Evolutionary conservation across 208 protist species (phyloP).

Genomic region (Acanthamoeba polyphaga): DNA sequence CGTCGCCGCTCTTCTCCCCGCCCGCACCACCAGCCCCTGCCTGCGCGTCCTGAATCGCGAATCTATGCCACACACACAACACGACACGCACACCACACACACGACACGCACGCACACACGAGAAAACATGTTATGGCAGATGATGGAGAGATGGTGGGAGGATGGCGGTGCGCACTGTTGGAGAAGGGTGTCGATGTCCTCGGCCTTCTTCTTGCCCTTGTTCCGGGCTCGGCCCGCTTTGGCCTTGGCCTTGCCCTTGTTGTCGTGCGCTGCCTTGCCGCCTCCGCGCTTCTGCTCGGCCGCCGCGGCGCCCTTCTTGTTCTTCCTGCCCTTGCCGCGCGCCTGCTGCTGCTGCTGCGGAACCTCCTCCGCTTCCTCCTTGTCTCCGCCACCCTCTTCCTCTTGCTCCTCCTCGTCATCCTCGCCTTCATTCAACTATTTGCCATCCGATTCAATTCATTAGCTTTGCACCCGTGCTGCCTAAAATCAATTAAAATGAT

Average conservation of each 20-base stretch:
- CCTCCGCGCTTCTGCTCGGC: neutral
- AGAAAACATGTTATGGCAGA: neutral
- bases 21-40: too few species aligned
- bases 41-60: neutral
- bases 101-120: neutral
- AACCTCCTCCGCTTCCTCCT: neutral
- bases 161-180: neutral
- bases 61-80: neutral
- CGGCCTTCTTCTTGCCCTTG: conserved; percentile 39
- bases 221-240: neutral
- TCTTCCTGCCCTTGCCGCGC: neutral
- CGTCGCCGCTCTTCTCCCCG: neutral
- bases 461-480: neutral
- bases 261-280: neutral
- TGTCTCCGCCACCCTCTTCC: neutral
- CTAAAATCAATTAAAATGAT: neutral
- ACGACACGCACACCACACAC: too few species aligned
- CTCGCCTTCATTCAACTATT: neutral
- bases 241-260: conserved; percentile 14
- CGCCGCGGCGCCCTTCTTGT: neutral
- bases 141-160: neutral
- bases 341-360: too few species aligned
- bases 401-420: neutral
- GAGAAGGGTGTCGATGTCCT: conserved; percentile 7
- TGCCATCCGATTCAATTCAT: neutral